Evolutionary conservation across 2,329 filamentous ascomycete species (phyloP), one percentile per base, ranked within the genome.

Genomic region (Aspergillus pseudoviridinutans): DNA sequence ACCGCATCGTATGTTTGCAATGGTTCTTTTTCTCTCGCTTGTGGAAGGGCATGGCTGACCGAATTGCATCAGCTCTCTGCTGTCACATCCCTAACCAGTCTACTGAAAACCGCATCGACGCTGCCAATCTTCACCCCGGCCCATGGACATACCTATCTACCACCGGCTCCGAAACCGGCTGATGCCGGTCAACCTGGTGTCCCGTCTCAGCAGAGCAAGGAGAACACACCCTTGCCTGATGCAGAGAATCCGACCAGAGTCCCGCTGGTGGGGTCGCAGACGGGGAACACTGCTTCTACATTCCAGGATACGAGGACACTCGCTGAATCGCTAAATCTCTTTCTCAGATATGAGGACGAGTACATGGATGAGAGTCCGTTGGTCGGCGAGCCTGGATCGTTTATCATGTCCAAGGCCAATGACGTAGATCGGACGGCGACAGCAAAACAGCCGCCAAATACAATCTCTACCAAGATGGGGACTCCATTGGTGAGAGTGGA

Each of bases 281-380:
- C 57, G 4, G 62, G 54, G 24, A 64, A 63, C 17, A 57, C 65
- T 28, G 59, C 64, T 47, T 65, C 70, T 6, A 63, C 59, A 22
- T 64, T 68, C 22, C 71, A 75, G 44, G 74, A 78, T 58, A 71
- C 71, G 7, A 73, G 73, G 38, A 76, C 69, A n/a, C 67, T 80
- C 2, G 72, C 71, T 20, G 76, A 81, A 22, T 81, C 82, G 8
- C 77, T 84, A 53, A 72, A 68, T 38, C 75, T 86, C 35, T 78
- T 80, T 25, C 73, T 81, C 12, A 73, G 74, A 7, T 86, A 83
- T 65, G 82, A 79, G 14, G 79, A 84, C 61, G 85, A 87, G 61
- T 87, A 79, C 71, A 84, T 84, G 76, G 85, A 88, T 67, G 84
- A 87, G 64, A 85, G 82, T 58, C 84, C 85, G 0, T 72, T 88